phyloP scores from a whole-genome alignment of 1,284 basidiomycete genomes.

The Kwoniella shivajii region DNA sequence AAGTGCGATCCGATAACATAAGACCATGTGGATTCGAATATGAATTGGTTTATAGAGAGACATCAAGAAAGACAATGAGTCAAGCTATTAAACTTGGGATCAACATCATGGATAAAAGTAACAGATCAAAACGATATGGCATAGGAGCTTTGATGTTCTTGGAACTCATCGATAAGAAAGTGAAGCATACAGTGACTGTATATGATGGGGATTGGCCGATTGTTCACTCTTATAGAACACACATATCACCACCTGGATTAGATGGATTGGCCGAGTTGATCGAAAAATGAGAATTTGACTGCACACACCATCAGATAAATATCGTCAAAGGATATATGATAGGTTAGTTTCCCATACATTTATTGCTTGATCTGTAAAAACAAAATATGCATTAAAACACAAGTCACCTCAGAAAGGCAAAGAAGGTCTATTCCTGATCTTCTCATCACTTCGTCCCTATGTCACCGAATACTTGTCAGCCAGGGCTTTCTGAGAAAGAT shows the following conservation, averaged over 20 bases:
- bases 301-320: neutral
- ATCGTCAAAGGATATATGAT: neutral
- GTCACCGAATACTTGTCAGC: too few species aligned
- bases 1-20: slow-evolving; percentile 9
- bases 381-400: too few species aligned
- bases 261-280: slow-evolving; percentile 10
- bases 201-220: slow-evolving; percentile 31
- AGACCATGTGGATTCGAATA: slow-evolving; percentile 10
- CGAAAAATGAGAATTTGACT: too few species aligned
- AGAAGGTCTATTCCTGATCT: slow-evolving; percentile 24
- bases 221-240: slow-evolving; percentile 24
- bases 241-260: slow-evolving; percentile 18
- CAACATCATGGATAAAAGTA: neutral
- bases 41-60: slow-evolving; percentile 13
- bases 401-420: slow-evolving; percentile 46
- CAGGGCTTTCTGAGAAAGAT: too few species aligned
- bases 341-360: too few species aligned
- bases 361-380: too few species aligned
- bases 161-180: slow-evolving; percentile 6
- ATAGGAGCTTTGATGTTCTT: slow-evolving; percentile 24
- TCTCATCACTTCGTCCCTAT: slow-evolving; percentile 30
- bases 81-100: slow-evolving; percentile 9
- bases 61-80: neutral
- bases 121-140: neutral
- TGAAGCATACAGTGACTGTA: slow-evolving; percentile 18